These are phyloP conservation scores for Zasmidium citrigriseum DNA, from an alignment of 2,329 filamentous ascomycete genomes.

Conservation along the genomic window DNA sequence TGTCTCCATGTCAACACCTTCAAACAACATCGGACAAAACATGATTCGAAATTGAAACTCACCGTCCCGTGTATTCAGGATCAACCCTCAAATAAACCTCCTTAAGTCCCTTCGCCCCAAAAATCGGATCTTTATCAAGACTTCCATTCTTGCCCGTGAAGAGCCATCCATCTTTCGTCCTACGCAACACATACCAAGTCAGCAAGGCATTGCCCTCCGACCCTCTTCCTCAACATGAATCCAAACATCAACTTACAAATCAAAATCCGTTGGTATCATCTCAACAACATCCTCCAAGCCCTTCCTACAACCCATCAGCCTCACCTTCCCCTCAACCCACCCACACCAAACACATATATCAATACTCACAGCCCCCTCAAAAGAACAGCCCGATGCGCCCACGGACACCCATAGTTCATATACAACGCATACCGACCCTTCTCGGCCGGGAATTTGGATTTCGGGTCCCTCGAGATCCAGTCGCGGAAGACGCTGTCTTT, in stretches of 20 bases:
- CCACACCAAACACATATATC: no score
- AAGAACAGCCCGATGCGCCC: constrained; percentile 58
- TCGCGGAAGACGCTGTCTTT: constrained; percentile 58
- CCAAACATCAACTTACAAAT: constrained; percentile 29
- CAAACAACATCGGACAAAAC: background rate
- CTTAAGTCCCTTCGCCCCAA: constrained; percentile 67
- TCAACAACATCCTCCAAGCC: constrained; percentile 53
- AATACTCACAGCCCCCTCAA: constrained; percentile 49
- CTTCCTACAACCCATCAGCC: no score
- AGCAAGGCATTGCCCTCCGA: background rate
- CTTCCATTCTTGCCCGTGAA: constrained; percentile 63
- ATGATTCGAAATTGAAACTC: no score
- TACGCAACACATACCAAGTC: constrained; percentile 32
- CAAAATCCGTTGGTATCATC: constrained; percentile 46
- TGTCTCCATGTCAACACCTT: constrained; percentile 44
- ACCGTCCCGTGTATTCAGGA: constrained; percentile 35
- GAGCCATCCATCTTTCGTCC: constrained; percentile 64
- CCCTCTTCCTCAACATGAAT: background rate
- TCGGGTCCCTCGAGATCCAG: constrained; percentile 54
- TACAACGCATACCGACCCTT: constrained; percentile 63
- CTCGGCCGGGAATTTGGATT: constrained; percentile 58
- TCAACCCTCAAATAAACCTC: constrained; percentile 73
- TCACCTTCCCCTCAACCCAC: no score
- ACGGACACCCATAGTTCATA: constrained; percentile 62
- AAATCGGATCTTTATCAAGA: constrained; percentile 60